These are phyloP conservation scores for Colletotrichum sp. DNA, from an alignment of 2,329 filamentous ascomycete species.

Conservation along the genomic window DNA sequence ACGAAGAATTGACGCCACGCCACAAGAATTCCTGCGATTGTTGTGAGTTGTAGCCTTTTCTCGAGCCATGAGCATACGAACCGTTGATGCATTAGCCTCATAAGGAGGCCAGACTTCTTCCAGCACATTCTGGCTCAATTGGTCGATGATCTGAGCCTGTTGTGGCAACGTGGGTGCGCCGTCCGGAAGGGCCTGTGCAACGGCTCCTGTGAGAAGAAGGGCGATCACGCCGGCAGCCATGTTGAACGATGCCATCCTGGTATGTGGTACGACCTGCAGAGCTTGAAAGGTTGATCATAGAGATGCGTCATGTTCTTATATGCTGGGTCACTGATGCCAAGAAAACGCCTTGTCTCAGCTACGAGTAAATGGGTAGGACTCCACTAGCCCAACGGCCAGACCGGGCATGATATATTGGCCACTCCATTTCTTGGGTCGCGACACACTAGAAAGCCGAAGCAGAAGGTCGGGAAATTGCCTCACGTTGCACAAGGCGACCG, in stretches of 20 bases:
- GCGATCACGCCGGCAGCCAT: neutral
- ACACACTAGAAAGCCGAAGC: neutral
- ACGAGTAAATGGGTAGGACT: neutral
- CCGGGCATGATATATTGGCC: neutral
- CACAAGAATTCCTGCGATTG: constrained; percentile 43
- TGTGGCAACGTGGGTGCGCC: neutral
- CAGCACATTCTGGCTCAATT: constrained; percentile 48
- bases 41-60: neutral
- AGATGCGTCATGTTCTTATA: neutral
- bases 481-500: neutral
- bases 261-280: neutral
- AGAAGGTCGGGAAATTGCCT: neutral
- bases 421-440: neutral
- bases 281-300: neutral
- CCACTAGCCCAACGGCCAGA: neutral
- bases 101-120: constrained; percentile 39
- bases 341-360: neutral
- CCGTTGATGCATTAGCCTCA: constrained; percentile 39
- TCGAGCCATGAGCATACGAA: constrained; percentile 11
- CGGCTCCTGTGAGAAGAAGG: neutral
- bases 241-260: neutral
- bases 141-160: constrained; percentile 45
- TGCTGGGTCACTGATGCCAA: neutral
- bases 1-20: constrained; percentile 44
- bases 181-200: neutral